phyloP scores from a whole-genome alignment of 2,329 filamentous ascomycete species.

The Cyphellophora europaea region DNA sequence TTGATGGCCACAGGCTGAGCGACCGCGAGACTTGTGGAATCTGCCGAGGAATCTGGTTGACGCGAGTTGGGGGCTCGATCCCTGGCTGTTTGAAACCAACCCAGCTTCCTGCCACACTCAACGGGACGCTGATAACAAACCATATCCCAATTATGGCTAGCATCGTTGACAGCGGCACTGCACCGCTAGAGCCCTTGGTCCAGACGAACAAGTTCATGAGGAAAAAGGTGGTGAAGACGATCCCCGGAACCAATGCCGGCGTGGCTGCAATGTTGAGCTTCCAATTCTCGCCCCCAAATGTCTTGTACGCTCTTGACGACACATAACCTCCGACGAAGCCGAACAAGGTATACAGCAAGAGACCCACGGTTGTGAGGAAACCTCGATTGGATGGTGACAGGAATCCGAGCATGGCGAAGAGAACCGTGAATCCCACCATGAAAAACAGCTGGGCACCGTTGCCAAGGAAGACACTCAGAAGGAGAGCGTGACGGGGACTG shows the following conservation, averaged over 20 bases:
- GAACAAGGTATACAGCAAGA: conserved; percentile 86
- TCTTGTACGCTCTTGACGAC: conserved; percentile 86
- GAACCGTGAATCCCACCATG: conserved; percentile 92
- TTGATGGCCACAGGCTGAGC: conserved; percentile 76
- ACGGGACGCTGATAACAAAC: conserved; percentile 91
- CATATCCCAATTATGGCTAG: conserved; percentile 85
- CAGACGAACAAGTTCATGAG: conserved; percentile 92
- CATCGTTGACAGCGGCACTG: conserved; percentile 96
- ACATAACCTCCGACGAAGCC: conserved; percentile 88
- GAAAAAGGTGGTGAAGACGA: conserved; percentile 86
- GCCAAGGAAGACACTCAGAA: conserved; percentile 79
- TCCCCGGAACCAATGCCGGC: conserved; percentile 71
- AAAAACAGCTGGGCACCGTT: conserved; percentile 95
- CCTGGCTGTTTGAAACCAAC: conserved; percentile 70
- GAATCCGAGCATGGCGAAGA: conserved; percentile 87
- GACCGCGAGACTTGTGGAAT: conserved; percentile 80
- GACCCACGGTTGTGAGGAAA: conserved; percentile 83
- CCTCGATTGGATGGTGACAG: conserved; percentile 92
- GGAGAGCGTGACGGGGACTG: conserved; percentile 68
- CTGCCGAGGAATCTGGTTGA: conserved; percentile 96
- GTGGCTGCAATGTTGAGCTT: conserved; percentile 88
- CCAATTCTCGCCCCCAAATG: conserved; percentile 85
- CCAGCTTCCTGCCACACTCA: conserved; percentile 87
- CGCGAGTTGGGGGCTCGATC: conserved; percentile 74
- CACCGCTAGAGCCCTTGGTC: conserved; percentile 84